Evolutionary conservation across 2,329 filamentous ascomycete species (phyloP).

Genomic region (Botrytis cinerea): DNA sequence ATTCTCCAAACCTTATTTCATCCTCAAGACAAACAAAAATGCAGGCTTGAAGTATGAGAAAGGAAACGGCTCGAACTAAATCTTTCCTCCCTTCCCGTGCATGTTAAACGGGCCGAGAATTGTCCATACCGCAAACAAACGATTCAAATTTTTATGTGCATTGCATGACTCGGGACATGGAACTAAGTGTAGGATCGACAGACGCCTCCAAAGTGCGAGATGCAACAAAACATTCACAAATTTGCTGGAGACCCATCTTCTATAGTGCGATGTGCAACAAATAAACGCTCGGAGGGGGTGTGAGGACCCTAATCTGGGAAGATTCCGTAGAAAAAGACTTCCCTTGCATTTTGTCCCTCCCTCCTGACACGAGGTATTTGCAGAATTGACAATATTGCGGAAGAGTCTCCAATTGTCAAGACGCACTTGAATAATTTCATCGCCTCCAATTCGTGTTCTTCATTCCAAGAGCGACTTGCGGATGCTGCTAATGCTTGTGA

Average conservation of each 20-base stretch:
- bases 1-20: slow-evolving; percentile 8
- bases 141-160: background rate
- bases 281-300: background rate
- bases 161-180: background rate
- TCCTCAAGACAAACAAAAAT: background rate
- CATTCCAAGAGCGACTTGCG: background rate
- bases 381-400: background rate
- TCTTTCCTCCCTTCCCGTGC: background rate
- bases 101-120: background rate
- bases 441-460: too few species aligned
- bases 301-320: background rate
- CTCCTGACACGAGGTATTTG: background rate
- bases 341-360: background rate
- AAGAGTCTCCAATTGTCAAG: background rate
- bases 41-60: background rate
- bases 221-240: background rate
- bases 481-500: background rate
- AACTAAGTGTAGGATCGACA: slow-evolving; percentile 5
- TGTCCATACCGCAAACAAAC: background rate
- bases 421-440: background rate
- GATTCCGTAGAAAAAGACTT: background rate
- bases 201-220: background rate
- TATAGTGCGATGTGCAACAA: background rate
- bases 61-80: background rate
- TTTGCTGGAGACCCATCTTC: background rate